Base-by-base conservation (phyloP, 164 flowering plant genomes). In the Vitis amurensis region DNA sequence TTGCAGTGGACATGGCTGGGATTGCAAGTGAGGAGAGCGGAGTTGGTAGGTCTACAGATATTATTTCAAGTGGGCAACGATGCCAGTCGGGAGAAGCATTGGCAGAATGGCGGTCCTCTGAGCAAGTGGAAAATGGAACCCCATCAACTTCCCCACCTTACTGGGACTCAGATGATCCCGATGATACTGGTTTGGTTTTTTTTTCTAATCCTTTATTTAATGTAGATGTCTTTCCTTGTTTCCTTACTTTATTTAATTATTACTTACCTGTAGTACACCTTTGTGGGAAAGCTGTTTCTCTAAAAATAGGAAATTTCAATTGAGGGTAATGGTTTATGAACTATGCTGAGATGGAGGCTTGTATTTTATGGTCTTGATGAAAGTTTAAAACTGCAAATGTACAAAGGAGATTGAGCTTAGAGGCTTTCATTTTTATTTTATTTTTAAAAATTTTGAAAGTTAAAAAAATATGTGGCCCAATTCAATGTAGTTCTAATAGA, bases 101-200 rank as follows among this genome's bases (percentile, higher is more conserved):
- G 70, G 85, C 89, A 3, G 92, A 88, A 73, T 90, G 91, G 92
- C 75, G 91, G 77, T 90, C 92, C 15, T 83, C 82, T 19, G 95
- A 86, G 77, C 92, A 85, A 74, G 83, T 88, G 76, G 95, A 87
- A 59, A 86, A 80, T 81, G 89, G 89, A 44, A 81, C 74, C 37
- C 82, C 89, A 17, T 86, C 87, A 1, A 86, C 91, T 61, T 86
- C 88, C 3, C 89, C 89, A 1, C 87, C 84, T 67, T 87, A 88
- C 71, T 90, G 95, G 91, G 91, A 88, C 67, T 77, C 76, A 17
- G 91, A 86, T 64, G 87, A 87, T 12, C 82, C 79, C 29, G 87
- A 84, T 37, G 91, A 84, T 66, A 75, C 78, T 63, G 87, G 87
- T 85, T 75, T 52, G 79, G 19, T 17, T 53, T 29, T 11, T 11